Evolutionary conservation across 352 stramenopile genomes (phyloP), one percentile per base, ranked within the genome.

Genomic region (Globisporangium uncinulatum): DNA sequence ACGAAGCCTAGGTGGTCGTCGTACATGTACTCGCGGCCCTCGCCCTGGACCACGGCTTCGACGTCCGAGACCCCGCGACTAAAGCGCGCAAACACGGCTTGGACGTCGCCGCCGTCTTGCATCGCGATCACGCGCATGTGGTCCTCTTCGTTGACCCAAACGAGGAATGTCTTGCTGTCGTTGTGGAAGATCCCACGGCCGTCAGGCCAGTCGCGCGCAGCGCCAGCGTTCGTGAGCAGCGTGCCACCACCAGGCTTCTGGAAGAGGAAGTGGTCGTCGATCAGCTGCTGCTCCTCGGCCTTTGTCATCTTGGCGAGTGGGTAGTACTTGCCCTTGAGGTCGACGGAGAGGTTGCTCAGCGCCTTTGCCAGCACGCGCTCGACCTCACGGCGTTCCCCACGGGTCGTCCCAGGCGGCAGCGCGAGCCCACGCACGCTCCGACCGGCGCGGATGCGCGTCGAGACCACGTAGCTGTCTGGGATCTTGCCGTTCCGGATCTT

Each of bases 161-260:
- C 83, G 9, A 98, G 74, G 52, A 97, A 95, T 11, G 86, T 88
- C 59, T 97, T 95, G 54, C 83, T 73, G 64, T 96, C 74, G 57
- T 97, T 97, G 68, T 96, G 84, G 66, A 94, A 98, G 58, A 98
- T 94, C n/a, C 89, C 94, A 59, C 94, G 79, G 19, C 81, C 91
- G 57, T 92, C 87, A 0, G 94, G 94, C 92, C 94, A 98, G 74
- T 97, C 89, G n/a, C 90, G 77, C 1, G 88, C 90, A 3, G 93
- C 87, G 11, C 92, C 87, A 10, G 92, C 87, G 21, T 81, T 82
- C 13, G 80, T 94, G 24, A 94, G 70, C 42, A 96, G 57, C 14
- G 87, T 95, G 24, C 80, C 84, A 2, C 92, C 87, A 0, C 94
- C 89, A 0, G 94, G 94, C 71, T 97, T 97, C 54, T 97, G 86